phyloP scores from a whole-genome alignment of 2,329 filamentous ascomycete genomes.

The Magnaporthiopsis incrustans region DNA sequence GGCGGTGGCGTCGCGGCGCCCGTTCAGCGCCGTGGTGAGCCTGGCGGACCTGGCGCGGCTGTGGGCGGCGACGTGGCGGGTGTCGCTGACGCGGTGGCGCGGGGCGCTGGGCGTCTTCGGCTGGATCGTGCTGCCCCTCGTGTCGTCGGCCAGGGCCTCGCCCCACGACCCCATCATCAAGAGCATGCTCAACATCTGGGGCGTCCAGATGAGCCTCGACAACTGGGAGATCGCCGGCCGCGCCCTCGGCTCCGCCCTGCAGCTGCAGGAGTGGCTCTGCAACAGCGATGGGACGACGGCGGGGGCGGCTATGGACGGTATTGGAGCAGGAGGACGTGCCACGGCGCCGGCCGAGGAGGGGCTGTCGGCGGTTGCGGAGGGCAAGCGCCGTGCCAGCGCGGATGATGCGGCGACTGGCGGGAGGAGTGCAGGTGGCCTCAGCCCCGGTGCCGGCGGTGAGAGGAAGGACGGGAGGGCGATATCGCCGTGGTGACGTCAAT shows the following conservation, averaged over 20 bases:
- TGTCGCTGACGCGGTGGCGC: slow-evolving; percentile 38
- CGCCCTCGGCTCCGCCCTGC: slow-evolving; percentile 27
- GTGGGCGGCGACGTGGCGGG: slow-evolving; percentile 40
- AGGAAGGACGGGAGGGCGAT: neutral
- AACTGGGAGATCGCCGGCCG: slow-evolving; percentile 38
- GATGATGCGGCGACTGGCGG: neutral
- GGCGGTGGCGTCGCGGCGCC: slow-evolving; percentile 33
- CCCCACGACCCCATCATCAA: slow-evolving; percentile 37
- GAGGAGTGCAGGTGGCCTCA: neutral
- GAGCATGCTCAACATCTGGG: slow-evolving; percentile 33
- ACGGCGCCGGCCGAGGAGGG: slow-evolving; percentile 3
- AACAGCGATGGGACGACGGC: slow-evolving; percentile 2
- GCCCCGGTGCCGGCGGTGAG: neutral
- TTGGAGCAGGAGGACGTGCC: neutral
- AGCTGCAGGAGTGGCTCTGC: slow-evolving; percentile 34
- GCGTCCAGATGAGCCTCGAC: slow-evolving; percentile 38
- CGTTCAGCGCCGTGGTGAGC: slow-evolving; percentile 32
- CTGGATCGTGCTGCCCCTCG: slow-evolving; percentile 37
- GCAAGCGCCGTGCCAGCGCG: neutral
- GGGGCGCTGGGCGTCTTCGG: slow-evolving; percentile 38
- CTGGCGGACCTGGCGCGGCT: slow-evolving; percentile 31
- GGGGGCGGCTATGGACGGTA: slow-evolving; percentile 2
- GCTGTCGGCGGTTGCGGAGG: slow-evolving; percentile 3
- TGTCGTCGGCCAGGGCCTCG: slow-evolving; percentile 20
- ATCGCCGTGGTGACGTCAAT: neutral